Evolutionary conservation across 345 rosid species (phyloP), one percentile per base, ranked within the genome.

Genomic region (Citrus inodora): DNA sequence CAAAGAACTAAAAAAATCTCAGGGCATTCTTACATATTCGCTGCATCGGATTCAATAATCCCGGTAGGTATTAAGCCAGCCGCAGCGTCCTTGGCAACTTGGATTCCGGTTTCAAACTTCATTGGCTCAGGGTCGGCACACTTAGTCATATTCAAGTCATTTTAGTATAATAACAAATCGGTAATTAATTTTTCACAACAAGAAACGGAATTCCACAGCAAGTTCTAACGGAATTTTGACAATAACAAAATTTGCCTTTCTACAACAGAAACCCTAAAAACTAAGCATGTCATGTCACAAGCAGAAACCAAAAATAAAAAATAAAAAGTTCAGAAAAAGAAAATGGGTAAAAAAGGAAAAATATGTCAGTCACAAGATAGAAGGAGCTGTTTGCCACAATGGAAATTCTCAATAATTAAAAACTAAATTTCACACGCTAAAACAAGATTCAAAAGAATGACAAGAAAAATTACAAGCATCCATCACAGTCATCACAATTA

Each of bases 361-460:
- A 16, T 25, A 32, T 58, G 63, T 76, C 24, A 8, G 73, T 55
- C 35, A 65, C 33, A 76, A 38, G 67, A 24, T 67, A 35, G 8
- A 55, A 22, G 32, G 13, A 17, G 35, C 55, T 14, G 59, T 51
- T 53, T 68, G 60, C 59, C 61, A 32, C 73, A 53, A 63, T 8
- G 76, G 76, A 60, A 66, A 42, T 35, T 75, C 70, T 79, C 53
- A 70, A 69, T 64, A 79, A 51, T 27, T 58, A 75, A 60, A 75
- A 35, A 62, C 80, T 81, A 80, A 81, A 75, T 74, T 82, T 79
- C 80, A 70, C 86, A 86, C 84, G 16, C 82, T 71, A 85, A 77
- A 81, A 82, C 81, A 76, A 55, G 64, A 53, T 76, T 77, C 33
- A 56, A 80, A 84, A 82, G 88, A 85, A 88, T 82, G 83, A 65